phyloP scores from a whole-genome alignment of 371 early-diverging fungal species.

The Blastocladiella emersonii region DNA sequence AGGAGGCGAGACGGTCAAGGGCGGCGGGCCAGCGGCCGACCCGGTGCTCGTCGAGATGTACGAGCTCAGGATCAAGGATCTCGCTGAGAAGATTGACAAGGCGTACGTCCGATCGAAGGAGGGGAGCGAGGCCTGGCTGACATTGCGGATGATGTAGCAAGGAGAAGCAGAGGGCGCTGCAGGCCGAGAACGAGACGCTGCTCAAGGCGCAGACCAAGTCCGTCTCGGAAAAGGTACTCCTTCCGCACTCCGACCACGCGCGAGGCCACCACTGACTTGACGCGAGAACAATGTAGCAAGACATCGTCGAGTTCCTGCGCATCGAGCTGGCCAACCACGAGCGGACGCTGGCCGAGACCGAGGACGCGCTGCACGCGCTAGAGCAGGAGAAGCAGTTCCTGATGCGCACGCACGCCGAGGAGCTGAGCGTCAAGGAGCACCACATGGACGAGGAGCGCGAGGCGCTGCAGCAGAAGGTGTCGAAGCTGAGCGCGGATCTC shows the following conservation, averaged over 20 bases:
- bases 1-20: too few relatives aligned
- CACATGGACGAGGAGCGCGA: conserved; percentile 2
- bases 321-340: conserved; percentile 7
- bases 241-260: too few relatives aligned
- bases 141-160: neutral
- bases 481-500: conserved; percentile 4
- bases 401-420: neutral
- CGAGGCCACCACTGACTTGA: neutral
- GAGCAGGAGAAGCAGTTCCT: conserved; percentile 2
- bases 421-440: neutral
- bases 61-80: neutral
- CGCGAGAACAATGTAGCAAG: conserved; percentile 5
- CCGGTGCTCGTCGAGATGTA: neutral
- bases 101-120: neutral
- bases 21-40: neutral
- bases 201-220: neutral
- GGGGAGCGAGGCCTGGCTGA: neutral
- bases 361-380: neutral
- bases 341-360: conserved; percentile 1
- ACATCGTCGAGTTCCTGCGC: conserved; percentile 7
- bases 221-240: neutral
- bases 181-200: neutral
- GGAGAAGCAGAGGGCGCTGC: neutral
- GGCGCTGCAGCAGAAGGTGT: neutral
- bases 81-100: neutral